A percentile compares a stretch with the other conserved stretches of the same genome.
These are phyloP conservation scores for Capsicum rhomboideum DNA, from an alignment of 257 asterid genomes.

Conservation along the genomic window DNA sequence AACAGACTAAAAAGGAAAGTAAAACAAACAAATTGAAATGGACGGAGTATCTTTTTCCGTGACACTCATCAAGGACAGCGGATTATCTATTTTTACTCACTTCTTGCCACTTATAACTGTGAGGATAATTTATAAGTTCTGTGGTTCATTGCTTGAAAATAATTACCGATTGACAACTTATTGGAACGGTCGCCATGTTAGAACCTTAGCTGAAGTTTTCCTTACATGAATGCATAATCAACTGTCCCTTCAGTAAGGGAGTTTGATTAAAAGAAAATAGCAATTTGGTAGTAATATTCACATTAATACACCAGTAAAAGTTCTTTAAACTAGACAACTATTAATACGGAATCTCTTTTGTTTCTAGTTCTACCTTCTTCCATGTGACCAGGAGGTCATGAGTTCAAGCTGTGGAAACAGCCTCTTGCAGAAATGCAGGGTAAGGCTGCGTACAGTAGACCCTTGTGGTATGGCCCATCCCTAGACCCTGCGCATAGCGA, in stretches of 20 bases:
- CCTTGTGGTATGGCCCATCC: too few species aligned
- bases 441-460: too few species aligned
- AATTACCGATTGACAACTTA: background rate
- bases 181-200: too few species aligned
- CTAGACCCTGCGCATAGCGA: too few species aligned
- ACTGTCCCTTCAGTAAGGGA: background rate
- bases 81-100: background rate
- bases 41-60: too few species aligned
- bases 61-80: background rate
- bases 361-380: background rate
- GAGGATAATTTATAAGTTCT: background rate
- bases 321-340: background rate
- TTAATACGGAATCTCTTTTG: background rate
- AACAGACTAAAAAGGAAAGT: too few species aligned
- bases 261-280: background rate
- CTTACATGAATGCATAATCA: background rate
- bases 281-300: background rate
- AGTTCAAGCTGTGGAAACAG: too few species aligned
- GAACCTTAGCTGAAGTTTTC: too few species aligned
- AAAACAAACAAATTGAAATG: too few species aligned
- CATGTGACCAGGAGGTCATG: too few species aligned
- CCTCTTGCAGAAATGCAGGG: too few species aligned
- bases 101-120: background rate
- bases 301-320: background rate
- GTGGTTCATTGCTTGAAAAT: background rate